phyloP scores from a whole-genome alignment of 139 green algal genomes.

The Micractinium sp. region DNA sequence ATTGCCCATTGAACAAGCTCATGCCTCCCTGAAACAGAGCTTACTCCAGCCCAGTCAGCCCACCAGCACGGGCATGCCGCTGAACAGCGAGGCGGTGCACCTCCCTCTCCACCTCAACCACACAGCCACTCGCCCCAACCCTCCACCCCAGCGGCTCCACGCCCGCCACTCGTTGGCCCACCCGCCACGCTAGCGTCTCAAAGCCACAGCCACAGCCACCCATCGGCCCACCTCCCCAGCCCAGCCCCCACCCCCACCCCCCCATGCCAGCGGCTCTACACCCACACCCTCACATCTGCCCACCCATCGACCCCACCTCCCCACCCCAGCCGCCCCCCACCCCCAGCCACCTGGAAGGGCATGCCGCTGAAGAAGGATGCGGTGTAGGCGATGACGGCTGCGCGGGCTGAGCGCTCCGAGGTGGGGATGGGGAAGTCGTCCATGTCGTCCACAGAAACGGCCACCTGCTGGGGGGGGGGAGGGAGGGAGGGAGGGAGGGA shows the following conservation, averaged over 20 bases:
- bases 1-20: too few species aligned
- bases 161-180: too few species aligned
- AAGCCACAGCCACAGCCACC: too few species aligned
- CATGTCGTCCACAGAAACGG: conserved; percentile 12
- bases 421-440: conserved; percentile 23
- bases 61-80: conserved; percentile 66
- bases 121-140: neutral
- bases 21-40: too few species aligned
- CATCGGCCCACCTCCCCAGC: too few species aligned
- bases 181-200: too few species aligned
- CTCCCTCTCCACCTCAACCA: neutral
- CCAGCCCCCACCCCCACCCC: too few species aligned
- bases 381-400: conserved; percentile 75
- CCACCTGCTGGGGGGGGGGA: conserved; percentile 13
- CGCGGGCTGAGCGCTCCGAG: conserved; percentile 3
- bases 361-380: conserved; percentile 64
- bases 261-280: too few species aligned
- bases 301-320: neutral
- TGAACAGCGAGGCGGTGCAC: neutral
- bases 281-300: too few species aligned
- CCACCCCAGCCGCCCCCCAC: neutral
- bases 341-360: conserved; percentile 54
- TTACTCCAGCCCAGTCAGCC: too few species aligned
- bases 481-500: neutral
- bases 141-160: too few species aligned